Base-by-base conservation (phyloP, 116 monocot species). In the Trichopus zeylanicus region DNA sequence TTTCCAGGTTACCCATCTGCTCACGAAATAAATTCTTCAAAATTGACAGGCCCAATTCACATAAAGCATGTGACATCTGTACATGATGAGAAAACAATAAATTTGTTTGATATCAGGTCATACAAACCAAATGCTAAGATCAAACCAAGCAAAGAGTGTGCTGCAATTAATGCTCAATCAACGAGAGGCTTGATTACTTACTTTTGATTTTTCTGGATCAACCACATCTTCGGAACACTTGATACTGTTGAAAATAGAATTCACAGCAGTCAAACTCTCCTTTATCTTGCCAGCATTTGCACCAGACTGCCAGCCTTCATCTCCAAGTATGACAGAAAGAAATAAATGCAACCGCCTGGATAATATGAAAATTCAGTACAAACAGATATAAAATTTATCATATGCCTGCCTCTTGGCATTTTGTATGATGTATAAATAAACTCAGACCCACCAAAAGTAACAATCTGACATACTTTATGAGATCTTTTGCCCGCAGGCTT, bases 31-130 rank as follows among this genome's bases (percentile, higher is more conserved):
- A 59, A 57, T 64, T 77, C 63, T 91, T 98, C 29, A 60, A 60
- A 70, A 98, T 83, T 61, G 73, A 79, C 21, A 85, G 59, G 19
- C 88, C 88, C 67, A 98, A 77, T 73, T 98, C 98, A 73, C 85
- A 78, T 58, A 98, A 60, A 62, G 80, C 92, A 71, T 83, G 76
- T 53, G 81, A 72, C 52, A 64, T 78, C 98, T 98, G 88, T 51
- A 75, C 13, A 30, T 38, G 46, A 13, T 35, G 29, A 60, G 35
- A 12, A 33, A 0, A 38, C 5, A 53, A 60, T 13, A 27, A 48
- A 34, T 29, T 29, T 51, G n/a, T 42, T 42, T n/a, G 4, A 42
- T 42, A 42, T 42, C 42, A 42, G 42, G 42, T 42, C 42, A 16
- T 33, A 8, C 32, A 33, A 46, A 46, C n/a, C n/a, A n/a, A n/a